Evolutionary conservation across 345 rosid genomes (phyloP).

Genomic region (Raphanus raphanistrum): DNA sequence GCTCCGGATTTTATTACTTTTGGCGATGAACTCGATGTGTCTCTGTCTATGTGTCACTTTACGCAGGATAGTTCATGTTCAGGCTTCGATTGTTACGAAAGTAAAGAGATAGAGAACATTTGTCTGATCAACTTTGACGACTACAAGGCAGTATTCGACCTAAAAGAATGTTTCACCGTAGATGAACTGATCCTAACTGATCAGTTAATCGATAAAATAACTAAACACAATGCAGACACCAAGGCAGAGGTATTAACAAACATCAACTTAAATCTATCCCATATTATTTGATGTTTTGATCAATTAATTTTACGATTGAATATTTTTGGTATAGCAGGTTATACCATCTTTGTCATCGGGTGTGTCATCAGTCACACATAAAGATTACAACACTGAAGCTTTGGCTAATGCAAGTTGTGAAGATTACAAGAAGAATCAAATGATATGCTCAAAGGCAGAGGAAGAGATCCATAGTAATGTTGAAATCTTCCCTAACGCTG

Average conservation of each 20-base stretch:
- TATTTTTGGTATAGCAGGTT: background rate
- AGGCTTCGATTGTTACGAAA: background rate
- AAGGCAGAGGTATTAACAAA: slow-evolving; percentile 9
- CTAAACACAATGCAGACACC: background rate
- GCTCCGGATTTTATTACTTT: background rate
- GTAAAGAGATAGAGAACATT: slow-evolving; percentile 20
- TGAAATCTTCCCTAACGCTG: background rate
- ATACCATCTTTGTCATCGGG: background rate
- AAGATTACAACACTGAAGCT: slow-evolving; percentile 19
- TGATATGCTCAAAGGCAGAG: slow-evolving; percentile 17
- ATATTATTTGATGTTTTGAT: background rate
- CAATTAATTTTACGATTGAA: background rate
- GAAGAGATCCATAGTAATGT: slow-evolving; percentile 16
- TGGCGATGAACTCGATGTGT: background rate
- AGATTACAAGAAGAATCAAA: slow-evolving; percentile 24
- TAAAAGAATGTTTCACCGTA: background rate
- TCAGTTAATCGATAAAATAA: background rate
- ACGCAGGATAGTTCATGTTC: slow-evolving; percentile 26
- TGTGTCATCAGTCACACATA: slow-evolving; percentile 14
- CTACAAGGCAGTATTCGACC: background rate
- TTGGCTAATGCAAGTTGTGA: slow-evolving; percentile 16
- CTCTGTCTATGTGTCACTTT: background rate
- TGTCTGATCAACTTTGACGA: background rate
- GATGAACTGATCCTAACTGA: background rate
- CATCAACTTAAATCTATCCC: background rate